Base-by-base conservation (phyloP, 257 asterid species). In the Nicotiana tomentosiformis region DNA sequence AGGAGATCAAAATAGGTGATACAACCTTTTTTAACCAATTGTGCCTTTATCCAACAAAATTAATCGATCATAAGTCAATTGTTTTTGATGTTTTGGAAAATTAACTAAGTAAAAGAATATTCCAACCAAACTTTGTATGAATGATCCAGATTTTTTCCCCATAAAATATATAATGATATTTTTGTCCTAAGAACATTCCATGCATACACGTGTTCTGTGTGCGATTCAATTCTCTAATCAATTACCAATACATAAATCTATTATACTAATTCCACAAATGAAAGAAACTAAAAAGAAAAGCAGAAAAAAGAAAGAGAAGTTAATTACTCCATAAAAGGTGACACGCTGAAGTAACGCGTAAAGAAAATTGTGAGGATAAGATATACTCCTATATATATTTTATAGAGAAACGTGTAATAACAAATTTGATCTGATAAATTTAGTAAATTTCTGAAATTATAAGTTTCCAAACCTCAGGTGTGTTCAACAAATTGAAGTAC, bases 261-360 rank as follows among this genome's bases (percentile, higher is more conserved):
- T 64, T 4, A 32, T 66, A 66, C 20, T 23, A 65, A 65, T 65
- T 65, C 18, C 2, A 32, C 46, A 15, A 66, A 30, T 32, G 14
- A 26, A 10, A 60, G 7, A 7, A 7, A 46, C 16, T 5, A 15
- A 43, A 43, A 70, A 20, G 18, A 20, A 51, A 51, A 51, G 57
- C 10, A 51, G 57, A 51, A 51, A 51, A 33, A 35, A 35, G 17
- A 69, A 69, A 16, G 43, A 37, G 39, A 37, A 43, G 3, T 6
- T 15, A 66, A 29, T 15, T 10, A 14, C 2, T 20, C 20, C 61
- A 74, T 74, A 46, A 70, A 39, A 72, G 18, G 39, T 72, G 29
- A 43, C 79, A 46, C 79, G 79, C 39, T 6, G 79, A 72, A 72
- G 79, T 7, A 72, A 72, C 79, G 79, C 61, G 79, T 72, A 23